Evolutionary conservation across 495 filamentous ascomycete genomes (phyloP), one percentile per base, ranked within the genome.

Genomic region (Penicillium parvum): DNA sequence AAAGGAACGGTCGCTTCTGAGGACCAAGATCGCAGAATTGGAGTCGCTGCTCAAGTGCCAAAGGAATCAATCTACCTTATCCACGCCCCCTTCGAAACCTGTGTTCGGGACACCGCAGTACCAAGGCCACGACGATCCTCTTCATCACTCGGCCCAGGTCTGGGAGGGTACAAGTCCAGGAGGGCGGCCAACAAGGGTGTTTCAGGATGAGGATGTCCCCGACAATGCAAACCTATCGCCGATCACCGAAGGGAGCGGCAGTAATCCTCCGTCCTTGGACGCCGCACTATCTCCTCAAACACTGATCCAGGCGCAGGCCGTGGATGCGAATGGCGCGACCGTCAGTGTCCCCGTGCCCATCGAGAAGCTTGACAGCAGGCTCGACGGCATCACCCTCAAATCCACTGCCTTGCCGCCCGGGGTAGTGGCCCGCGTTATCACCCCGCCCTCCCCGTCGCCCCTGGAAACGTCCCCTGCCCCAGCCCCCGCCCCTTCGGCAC

Each of bases 331-430:
- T 15, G 41, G 47, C 8, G 28, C 40, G 8, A 46, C 37, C 25
- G 35, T 50, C 34, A 62, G 55, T 37, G 43, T 66, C 12, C 58
- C 70, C 3, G 66, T 74, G 28, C 71, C 69, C 10, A 74, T 74
- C 38, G 68, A 72, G 40, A 71, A 66, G 51, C 61, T 74, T 14
- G 71, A 74, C 40, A 72, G 69, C 49, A 66, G 55, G 33, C 57
- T 74, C 10, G 71, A 74, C 35, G 71, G 71, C 7, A 74, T 74
- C 40, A 72, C 62, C 2, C 62, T 73, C 45, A 74, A 73, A 37
- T 72, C 71, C 15, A 67, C 68, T 15, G 69, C 63, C 0, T 57
- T 74, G 29, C 71, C 64, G 19, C 68, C 66, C 14, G 60, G 61
- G 27, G 51, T 72, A 7, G 59, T 73, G 12, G 66, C 68, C 25